A percentile compares a stretch with the other conserved stretches of the same genome.
Conservation (phyloP, 2,329 filamentous ascomycete species). For the Colletotrichum orbiculare region DNA sequence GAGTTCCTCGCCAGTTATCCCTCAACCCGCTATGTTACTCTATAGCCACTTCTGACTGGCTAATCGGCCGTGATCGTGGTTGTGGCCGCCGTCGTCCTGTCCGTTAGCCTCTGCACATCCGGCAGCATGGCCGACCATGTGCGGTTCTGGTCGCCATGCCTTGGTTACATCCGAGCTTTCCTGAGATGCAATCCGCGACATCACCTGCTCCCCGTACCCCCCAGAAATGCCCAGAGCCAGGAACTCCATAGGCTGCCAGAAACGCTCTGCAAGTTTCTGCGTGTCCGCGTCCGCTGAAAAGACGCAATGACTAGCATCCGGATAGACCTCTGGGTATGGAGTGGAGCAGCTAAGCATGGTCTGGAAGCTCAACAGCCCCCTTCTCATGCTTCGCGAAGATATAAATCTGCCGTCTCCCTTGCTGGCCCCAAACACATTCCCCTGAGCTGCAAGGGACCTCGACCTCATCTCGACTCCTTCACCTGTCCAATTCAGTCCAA, state of each 20-base stretch:
- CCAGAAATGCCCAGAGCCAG: slow-evolving; percentile 30
- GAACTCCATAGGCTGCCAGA: slow-evolving; percentile 1
- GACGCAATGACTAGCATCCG: slow-evolving; percentile 15
- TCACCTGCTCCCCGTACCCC: slow-evolving; percentile 1
- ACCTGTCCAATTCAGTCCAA: slow-evolving; percentile 16
- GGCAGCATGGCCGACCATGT: slow-evolving; percentile 8
- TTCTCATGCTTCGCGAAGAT: not conserved
- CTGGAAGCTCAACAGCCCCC: not conserved
- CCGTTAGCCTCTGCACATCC: not conserved
- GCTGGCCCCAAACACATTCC: no score
- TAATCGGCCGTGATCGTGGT: not conserved
- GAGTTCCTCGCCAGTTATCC: slow-evolving; percentile 17
- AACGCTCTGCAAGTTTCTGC: slow-evolving; percentile 11
- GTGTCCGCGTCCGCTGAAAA: slow-evolving; percentile 16
- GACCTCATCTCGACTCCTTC: slow-evolving; percentile 8
- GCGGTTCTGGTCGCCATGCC: slow-evolving; percentile 2
- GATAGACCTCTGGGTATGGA: not conserved
- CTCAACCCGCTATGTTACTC: slow-evolving; percentile 22
- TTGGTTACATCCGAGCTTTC: slow-evolving; percentile 17
- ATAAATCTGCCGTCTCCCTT: slow-evolving; percentile 11
- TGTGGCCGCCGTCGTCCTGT: not conserved
- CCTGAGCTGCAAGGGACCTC: slow-evolving; percentile 11
- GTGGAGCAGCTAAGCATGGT: not conserved
- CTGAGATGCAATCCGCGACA: slow-evolving; percentile 4
- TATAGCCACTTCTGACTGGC: slow-evolving; percentile 12